Conservation (phyloP, 1,139 yeast genomes). For the Suhomyces maxii region DNA sequence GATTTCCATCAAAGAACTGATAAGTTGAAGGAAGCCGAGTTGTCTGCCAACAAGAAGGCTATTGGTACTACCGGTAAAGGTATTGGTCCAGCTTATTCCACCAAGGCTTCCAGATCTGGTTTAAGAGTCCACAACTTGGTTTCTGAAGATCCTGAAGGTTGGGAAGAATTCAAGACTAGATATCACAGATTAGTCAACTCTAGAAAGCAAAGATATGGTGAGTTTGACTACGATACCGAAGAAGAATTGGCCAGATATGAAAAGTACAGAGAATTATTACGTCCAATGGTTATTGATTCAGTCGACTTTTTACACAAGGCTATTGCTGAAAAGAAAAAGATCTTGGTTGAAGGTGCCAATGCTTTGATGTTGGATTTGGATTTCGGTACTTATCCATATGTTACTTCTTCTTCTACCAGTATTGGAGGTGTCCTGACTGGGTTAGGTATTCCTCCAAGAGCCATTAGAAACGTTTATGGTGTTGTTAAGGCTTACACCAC, state of each 20-base stretch:
- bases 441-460: constrained; percentile 87
- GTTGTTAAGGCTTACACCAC: constrained; percentile 98
- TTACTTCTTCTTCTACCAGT: constrained; percentile 92
- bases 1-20: constrained; percentile 98
- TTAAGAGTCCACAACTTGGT: constrained; percentile 94
- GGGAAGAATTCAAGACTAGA: constrained; percentile 85
- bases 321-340: constrained; percentile 72
- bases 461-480: constrained; percentile 81
- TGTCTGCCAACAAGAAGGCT: constrained; percentile 77
- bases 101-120: constrained; percentile 97
- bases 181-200: constrained; percentile 77
- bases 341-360: constrained; percentile 96
- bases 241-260: constrained; percentile 78
- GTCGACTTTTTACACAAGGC: constrained; percentile 89
- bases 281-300: constrained; percentile 93
- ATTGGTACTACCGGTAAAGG: constrained; percentile 99
- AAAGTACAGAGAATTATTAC: constrained; percentile 67
- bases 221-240: constrained; percentile 82
- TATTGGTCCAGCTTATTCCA: constrained; percentile 97
- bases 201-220: constrained; percentile 88
- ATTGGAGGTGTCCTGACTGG: constrained; percentile 99
- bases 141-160: constrained; percentile 83
- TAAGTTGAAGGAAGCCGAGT: constrained; percentile 90
- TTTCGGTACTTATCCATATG: constrained; percentile 97
- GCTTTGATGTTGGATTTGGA: constrained; percentile 97